Base-by-base conservation (phyloP, 2,329 filamentous ascomycete species). In the Pyricularia sp. region DNA sequence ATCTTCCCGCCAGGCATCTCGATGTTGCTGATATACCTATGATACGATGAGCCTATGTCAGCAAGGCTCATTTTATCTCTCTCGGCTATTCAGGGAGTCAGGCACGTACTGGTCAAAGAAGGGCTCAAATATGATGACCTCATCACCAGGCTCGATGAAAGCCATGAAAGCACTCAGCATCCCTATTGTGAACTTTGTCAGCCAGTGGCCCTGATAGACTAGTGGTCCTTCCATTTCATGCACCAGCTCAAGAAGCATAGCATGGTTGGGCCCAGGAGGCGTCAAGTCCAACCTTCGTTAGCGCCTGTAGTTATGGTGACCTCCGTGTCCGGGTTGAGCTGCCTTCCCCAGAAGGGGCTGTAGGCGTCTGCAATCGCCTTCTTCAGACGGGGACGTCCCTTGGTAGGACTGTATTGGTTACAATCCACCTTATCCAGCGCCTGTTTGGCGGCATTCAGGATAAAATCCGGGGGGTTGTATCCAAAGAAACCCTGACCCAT, bases 101-200 rank as follows among this genome's bases (percentile, higher is more conserved):
- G 25, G 33, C 30, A 42, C 66, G 4, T 78, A 92, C 89, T 99
- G 95, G 80, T 99, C 95, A 78, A 98, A 99, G 81, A 97, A 99
- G 12, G 95, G 95, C 82, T 99, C 95, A 78, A 99, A 97, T 69
- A 99, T 87, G 73, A 99, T 97, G 72, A 97, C 95, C 79, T 99
- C 95, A 76, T 99, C 95, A 14, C 93, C 95, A 0, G 88, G 86
- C 79, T 99, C 95, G 70, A 99, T 89, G 74, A 99, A 99, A 2
- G 87, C 95, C 95, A 99, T 98, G 77, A 99, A 98, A 0, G 94
- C 95, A 77, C 92, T 94, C 72, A 99, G 84, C 93, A 98, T 98
- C 75, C 92, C 87, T 86, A 63, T 28, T 20, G 25, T 66, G 23
- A 66, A 11, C 6, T 14, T 42, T 14, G 25, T 50, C 6, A 66